Base-by-base conservation (phyloP, 192 early-diverging fungal genomes). In the Chytriomyces sp. region DNA sequence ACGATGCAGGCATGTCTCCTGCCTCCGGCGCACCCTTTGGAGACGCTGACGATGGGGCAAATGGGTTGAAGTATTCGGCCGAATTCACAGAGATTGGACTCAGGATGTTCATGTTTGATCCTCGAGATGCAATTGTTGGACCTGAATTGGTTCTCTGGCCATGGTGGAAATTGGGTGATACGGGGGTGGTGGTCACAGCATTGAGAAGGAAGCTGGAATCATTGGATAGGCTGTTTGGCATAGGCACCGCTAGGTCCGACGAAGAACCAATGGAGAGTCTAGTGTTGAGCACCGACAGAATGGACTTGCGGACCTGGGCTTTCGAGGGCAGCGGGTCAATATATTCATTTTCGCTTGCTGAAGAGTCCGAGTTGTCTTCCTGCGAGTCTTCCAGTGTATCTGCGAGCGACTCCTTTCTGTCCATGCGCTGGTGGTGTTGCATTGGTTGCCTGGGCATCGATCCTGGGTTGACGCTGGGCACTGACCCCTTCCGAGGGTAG, bases 101-200 rank as follows among this genome's bases (percentile, higher is more conserved):
- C 66, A 67, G 23, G 8, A 44, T 1, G 11, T n/a, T 64, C 20
- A n/a, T 35, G 24, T 67, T 67, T 47, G 45, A 46, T 10, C 43
- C 13, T 0, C 66, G 66, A 28, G 66, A 18, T 13, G 18, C 62
- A 1, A 67, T 13, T 16, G 66, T 44, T 13, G 16, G 16, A 57
- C 53, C 53, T 5, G 53, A 64, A 13, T 5, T 23, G n/a, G 11
- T 64, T 16, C 28, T 18, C 11, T 13, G 63, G 9, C 11, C 20
- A 64, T 28, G n/a, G 20, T 18, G 16, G 53, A 20, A 20, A 13
- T 9, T 23, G 16, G 66, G 66, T 45, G 66, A 67, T 16, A 67
- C 44, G 20, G 66, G 66, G 28, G 66, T 67, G 35, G 66, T 67
- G 2, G 66, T 16, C 7, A 67, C 44, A 45, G 66, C 44, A 45